A percentile compares a stretch with the other conserved stretches of the same genome.
Evolutionary conservation across 306 rosid species (phyloP).

Genomic region (Vachellia collinsii): DNA sequence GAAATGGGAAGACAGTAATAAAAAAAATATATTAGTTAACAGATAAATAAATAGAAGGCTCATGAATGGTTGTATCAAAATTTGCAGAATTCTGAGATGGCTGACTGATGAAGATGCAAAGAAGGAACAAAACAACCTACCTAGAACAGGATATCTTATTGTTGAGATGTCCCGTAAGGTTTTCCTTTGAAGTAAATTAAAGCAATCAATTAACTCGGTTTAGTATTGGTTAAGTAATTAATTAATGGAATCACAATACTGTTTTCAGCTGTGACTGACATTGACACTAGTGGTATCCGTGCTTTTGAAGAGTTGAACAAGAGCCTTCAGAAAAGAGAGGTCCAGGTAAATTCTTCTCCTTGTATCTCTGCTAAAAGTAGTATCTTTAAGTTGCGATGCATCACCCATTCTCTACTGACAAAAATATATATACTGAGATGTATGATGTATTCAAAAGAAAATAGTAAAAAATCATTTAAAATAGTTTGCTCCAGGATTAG

Average conservation of each 20-base stretch:
- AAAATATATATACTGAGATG: no score
- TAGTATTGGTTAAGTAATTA: neutral
- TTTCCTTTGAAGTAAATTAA: neutral
- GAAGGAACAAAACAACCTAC: slow-evolving; percentile 25
- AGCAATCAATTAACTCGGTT: neutral
- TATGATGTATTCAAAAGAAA: no score
- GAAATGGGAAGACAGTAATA: neutral
- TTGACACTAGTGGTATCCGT: slow-evolving; percentile 83
- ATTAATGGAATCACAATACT: neutral
- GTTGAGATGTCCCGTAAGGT: slow-evolving; percentile 89
- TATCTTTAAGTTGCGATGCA: neutral
- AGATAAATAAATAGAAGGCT: neutral
- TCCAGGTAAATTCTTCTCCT: slow-evolving; percentile 47
- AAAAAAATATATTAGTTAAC: neutral
- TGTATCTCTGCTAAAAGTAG: neutral
- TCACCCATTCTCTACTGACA: neutral
- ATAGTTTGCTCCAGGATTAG: neutral
- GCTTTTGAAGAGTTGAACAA: slow-evolving; percentile 61
- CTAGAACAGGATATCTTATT: slow-evolving; percentile 47
- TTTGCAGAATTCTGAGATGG: slow-evolving; percentile 77
- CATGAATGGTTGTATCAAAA: neutral
- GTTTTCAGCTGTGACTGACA: slow-evolving; percentile 75
- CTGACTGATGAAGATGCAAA: slow-evolving; percentile 58
- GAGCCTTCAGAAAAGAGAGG: slow-evolving; percentile 57
- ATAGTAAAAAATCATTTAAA: neutral